phyloP scores from a whole-genome alignment of 2,329 filamentous ascomycete genomes.

The Trichoderma endophyticum region DNA sequence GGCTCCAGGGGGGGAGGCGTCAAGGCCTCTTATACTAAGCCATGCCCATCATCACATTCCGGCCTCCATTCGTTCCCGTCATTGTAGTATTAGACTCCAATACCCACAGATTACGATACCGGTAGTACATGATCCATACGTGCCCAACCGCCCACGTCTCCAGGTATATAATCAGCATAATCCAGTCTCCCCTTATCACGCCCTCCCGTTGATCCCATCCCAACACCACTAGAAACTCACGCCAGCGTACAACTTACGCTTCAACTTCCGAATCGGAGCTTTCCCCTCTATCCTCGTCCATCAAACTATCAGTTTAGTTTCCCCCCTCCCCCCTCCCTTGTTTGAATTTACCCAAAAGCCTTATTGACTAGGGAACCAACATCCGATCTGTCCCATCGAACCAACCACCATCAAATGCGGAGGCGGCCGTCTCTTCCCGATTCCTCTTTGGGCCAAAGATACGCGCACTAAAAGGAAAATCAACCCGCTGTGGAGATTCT shows the following conservation, averaged over 20 bases:
- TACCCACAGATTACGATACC: not conserved
- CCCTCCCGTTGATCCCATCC: not conserved
- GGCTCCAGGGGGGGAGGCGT: not conserved
- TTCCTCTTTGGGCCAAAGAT: constrained; percentile 17
- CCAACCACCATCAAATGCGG: constrained; percentile 6
- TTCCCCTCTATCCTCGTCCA: not conserved
- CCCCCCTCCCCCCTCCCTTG: not conserved
- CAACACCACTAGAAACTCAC: not conserved
- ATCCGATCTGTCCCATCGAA: not conserved
- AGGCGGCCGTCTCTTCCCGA: not conserved
- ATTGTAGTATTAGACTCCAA: not conserved
- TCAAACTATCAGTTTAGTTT: not conserved
- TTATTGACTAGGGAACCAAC: not conserved
- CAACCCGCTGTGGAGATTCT: not conserved
- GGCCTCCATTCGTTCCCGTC: not conserved
- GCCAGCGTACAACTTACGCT: constrained; percentile 1
- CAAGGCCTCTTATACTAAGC: not conserved
- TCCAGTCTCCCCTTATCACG: not conserved
- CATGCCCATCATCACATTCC: not conserved
- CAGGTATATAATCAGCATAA: not conserved
- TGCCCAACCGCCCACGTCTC: not conserved
- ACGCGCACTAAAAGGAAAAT: constrained; percentile 2
- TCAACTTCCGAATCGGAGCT: constrained; percentile 7
- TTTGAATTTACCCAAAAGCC: not conserved
- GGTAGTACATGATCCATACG: not conserved